These are phyloP conservation scores for Acanthamoeba lenticulata DNA, from an alignment of 208 protist genomes.

Conservation along the genomic window DNA sequence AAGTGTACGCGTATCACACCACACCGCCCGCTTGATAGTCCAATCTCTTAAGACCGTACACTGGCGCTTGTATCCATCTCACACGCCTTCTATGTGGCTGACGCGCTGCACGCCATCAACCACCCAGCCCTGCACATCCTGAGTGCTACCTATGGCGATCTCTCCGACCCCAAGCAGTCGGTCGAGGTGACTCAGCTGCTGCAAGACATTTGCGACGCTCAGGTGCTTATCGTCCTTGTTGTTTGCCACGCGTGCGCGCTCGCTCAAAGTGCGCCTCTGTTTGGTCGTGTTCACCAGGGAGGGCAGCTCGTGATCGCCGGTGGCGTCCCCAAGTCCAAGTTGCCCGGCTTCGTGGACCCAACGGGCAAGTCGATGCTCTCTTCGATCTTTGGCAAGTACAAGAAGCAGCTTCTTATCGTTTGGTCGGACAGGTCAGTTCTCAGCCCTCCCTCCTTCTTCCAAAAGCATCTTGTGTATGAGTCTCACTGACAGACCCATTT, in stretches of 20 bases:
- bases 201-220: slow-evolving; percentile 42
- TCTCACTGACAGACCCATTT: too few relatives aligned
- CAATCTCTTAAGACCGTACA: not conserved
- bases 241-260: not conserved
- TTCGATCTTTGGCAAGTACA: not conserved
- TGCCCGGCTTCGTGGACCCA: slow-evolving; percentile 59
- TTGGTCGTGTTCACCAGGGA: not conserved
- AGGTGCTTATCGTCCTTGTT: not conserved
- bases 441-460: not conserved
- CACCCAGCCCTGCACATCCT: slow-evolving; percentile 31
- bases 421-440: slow-evolving; percentile 34
- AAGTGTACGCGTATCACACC: not conserved
- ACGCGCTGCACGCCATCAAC: not conserved
- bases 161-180: slow-evolving; percentile 39
- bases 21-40: not conserved
- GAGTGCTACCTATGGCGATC: slow-evolving; percentile 56
- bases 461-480: too few relatives aligned
- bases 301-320: slow-evolving; percentile 36
- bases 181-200: slow-evolving; percentile 57
- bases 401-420: slow-evolving; percentile 39
- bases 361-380: not conserved
- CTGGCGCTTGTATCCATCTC: not conserved
- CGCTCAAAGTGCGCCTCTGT: not conserved
- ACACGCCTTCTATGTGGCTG: not conserved
- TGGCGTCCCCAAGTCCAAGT: slow-evolving; percentile 9